phyloP scores from a whole-genome alignment of 1,284 basidiomycete genomes.

The Flammula alnicola region DNA sequence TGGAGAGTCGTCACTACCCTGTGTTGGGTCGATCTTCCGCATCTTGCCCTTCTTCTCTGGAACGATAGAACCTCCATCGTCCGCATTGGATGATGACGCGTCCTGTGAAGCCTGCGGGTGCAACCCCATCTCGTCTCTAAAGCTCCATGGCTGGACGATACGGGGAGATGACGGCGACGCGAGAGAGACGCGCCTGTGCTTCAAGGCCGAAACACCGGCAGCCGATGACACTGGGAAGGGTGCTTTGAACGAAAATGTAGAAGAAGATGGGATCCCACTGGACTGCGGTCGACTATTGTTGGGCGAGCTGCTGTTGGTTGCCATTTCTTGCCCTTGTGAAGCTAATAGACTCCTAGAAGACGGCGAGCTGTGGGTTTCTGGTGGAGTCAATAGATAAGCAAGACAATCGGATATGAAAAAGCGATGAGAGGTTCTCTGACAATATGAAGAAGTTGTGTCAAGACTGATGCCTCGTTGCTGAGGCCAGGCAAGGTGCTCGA shows the following conservation, averaged over 20 bases:
- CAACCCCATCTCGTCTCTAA: conserved; percentile 74
- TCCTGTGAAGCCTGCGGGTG: no score
- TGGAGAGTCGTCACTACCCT: conserved; percentile 34
- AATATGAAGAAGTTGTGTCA: no score
- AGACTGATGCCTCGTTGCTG: no score
- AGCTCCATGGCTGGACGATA: conserved; percentile 71
- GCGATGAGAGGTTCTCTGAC: no score
- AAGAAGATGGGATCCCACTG: conserved; percentile 38
- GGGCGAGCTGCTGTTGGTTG: not conserved
- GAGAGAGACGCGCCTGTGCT: conserved; percentile 74
- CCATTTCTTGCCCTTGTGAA: conserved; percentile 3
- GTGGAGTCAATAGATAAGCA: no score
- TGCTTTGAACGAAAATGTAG: conserved; percentile 66
- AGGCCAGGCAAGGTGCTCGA: no score
- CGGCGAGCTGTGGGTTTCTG: no score
- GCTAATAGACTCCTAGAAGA: conserved; percentile 2
- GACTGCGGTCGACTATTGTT: not conserved
- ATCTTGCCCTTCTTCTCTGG: conserved; percentile 62
- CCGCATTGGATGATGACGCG: conserved; percentile 10
- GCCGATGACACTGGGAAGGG: conserved; percentile 50
- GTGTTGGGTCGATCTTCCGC: conserved; percentile 49
- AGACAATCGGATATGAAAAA: no score
- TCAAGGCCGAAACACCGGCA: conserved; percentile 38
- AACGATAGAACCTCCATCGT: no score
- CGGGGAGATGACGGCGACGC: conserved; percentile 70